Conservation (phyloP, 768 basidiomycete species). For the Hypsizygus marmoreus region DNA sequence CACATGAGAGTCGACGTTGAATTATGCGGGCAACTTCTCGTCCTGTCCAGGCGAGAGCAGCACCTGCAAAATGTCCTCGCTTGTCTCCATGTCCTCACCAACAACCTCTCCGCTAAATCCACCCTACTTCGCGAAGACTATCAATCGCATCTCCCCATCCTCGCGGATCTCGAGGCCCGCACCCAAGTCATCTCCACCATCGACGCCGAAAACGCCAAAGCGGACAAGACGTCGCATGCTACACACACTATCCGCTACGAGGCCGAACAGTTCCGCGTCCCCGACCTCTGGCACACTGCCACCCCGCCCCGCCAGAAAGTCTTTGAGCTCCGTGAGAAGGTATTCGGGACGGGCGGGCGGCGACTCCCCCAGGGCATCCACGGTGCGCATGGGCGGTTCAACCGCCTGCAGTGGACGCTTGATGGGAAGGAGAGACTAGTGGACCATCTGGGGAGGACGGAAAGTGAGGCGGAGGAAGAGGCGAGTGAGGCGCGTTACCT, state of each 20-base stretch:
- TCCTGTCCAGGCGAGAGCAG: slow-evolving; percentile 66
- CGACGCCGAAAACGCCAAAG: slow-evolving; percentile 49
- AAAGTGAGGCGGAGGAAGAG: slow-evolving; percentile 79
- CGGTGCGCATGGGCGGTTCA: slow-evolving; percentile 61
- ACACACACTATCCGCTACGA: slow-evolving; percentile 73
- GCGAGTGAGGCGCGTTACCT: slow-evolving; percentile 30
- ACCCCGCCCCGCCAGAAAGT: slow-evolving; percentile 62
- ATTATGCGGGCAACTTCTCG: slow-evolving; percentile 71
- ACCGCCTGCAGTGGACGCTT: slow-evolving; percentile 69
- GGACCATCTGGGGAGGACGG: slow-evolving; percentile 69
- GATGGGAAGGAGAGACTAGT: slow-evolving; percentile 65
- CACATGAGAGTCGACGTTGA: slow-evolving; percentile 80
- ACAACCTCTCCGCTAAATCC: slow-evolving; percentile 55
- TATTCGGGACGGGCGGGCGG: slow-evolving; percentile 63
- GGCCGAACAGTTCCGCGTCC: slow-evolving; percentile 64
- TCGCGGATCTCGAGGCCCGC: slow-evolving; percentile 47
- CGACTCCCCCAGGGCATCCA: slow-evolving; percentile 50
- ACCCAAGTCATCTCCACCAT: slow-evolving; percentile 52
- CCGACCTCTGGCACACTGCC: slow-evolving; percentile 68
- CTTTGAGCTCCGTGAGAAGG: slow-evolving; percentile 63
- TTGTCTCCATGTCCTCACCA: slow-evolving; percentile 59
- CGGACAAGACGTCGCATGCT: slow-evolving; percentile 58
- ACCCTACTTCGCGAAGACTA: slow-evolving; percentile 60
- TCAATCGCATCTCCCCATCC: slow-evolving; percentile 47
- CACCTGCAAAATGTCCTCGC: slow-evolving; percentile 67